phyloP scores from a whole-genome alignment of 805 yeast species.

The Teunomyces stri region DNA sequence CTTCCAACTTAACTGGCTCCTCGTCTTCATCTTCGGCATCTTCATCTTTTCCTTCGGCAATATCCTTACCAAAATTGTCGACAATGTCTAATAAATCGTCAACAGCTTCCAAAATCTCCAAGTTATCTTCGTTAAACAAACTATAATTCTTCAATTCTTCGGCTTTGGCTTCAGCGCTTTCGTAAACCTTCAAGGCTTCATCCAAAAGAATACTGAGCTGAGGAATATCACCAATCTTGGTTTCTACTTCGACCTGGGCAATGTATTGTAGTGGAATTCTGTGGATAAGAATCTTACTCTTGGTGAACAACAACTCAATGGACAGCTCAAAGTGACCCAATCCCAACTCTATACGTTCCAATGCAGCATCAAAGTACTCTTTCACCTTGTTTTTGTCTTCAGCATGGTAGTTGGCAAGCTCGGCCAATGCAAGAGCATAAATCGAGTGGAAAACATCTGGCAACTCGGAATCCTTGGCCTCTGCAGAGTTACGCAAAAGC shows the following conservation, averaged over 20 bases:
- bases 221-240: conserved; percentile 33
- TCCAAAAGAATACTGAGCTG: conserved; percentile 41
- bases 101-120: conserved; percentile 53
- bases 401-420: conserved; percentile 56
- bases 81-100: conserved; percentile 70
- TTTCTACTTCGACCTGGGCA: conserved; percentile 46
- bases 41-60: conserved; percentile 51
- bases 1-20: conserved; percentile 32
- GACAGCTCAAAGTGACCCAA: conserved; percentile 48
- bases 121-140: conserved; percentile 39
- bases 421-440: conserved; percentile 70
- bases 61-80: conserved; percentile 59
- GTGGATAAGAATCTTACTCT: conserved; percentile 53
- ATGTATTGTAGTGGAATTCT: conserved; percentile 59
- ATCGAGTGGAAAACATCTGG: conserved; percentile 63
- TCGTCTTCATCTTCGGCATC: conserved; percentile 30
- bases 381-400: conserved; percentile 44
- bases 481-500: conserved; percentile 48
- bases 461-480: conserved; percentile 11
- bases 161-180: conserved; percentile 36
- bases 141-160: conserved; percentile 21
- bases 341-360: conserved; percentile 68
- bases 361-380: conserved; percentile 66
- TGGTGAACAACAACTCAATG: conserved; percentile 48
- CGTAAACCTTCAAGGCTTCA: conserved; percentile 46